Conservation (phyloP, 495 filamentous ascomycete species). For the Cladorrhinum samala region DNA sequence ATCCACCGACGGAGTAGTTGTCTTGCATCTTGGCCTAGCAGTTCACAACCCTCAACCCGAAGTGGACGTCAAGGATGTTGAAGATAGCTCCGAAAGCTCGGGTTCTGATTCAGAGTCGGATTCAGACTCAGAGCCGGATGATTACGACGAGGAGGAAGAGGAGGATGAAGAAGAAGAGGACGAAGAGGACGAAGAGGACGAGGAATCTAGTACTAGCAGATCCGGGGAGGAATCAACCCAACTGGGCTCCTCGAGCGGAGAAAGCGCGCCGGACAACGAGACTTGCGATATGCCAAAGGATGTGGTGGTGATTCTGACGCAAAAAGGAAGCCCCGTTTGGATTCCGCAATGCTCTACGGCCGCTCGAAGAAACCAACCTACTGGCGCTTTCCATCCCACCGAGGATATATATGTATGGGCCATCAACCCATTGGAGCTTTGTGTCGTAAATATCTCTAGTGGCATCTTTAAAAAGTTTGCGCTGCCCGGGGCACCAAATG, state of each 20-base stretch:
- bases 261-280: neutral
- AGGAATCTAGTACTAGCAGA: neutral
- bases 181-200: neutral
- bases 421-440: neutral
- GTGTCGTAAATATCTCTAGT: neutral
- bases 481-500: neutral
- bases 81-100: neutral
- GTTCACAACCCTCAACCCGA: neutral
- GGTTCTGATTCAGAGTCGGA: neutral
- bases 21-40: neutral
- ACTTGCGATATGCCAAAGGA: neutral
- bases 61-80: neutral
- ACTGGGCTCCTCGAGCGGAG: neutral
- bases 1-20: neutral
- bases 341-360: neutral
- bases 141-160: neutral
- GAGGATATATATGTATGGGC: neutral
- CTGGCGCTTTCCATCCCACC: neutral
- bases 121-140: too few species aligned
- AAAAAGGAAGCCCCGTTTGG: neutral
- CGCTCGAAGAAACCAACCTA: neutral
- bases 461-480: neutral
- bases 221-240: neutral
- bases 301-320: neutral
- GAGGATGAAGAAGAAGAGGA: neutral